Percentiles rank a stretch among this genome's conserved stretches.
Conservation (phyloP, 495 filamentous ascomycete species). For the Astrocystis sublimbata region DNA sequence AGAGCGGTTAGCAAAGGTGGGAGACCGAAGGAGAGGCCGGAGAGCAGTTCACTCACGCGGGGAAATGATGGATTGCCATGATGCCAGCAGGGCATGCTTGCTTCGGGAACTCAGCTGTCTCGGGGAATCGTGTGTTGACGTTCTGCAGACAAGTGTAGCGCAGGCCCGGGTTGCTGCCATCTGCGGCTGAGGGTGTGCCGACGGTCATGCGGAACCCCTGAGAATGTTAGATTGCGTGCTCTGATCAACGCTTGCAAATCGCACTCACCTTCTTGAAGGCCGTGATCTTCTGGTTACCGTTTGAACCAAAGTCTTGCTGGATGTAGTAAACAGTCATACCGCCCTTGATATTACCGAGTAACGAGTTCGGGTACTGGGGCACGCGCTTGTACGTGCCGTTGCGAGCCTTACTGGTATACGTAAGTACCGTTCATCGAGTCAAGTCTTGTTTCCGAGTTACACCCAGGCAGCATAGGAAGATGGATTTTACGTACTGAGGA, state of each 20-base stretch:
- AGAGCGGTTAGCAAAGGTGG: constrained; percentile 6
- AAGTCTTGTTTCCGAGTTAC: constrained; percentile 10
- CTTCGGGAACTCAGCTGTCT: constrained; percentile 24
- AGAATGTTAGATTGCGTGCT: constrained; percentile 15
- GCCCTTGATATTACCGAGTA: constrained; percentile 37
- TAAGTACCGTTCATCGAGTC: constrained; percentile 16
- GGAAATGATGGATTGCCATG: constrained; percentile 38
- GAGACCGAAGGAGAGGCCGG: constrained; percentile 9
- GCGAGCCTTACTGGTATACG: constrained; percentile 34
- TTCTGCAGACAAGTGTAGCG: constrained; percentile 33
- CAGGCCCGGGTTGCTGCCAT: constrained; percentile 23
- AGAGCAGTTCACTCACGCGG: constrained; percentile 28
- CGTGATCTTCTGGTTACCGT: constrained; percentile 43
- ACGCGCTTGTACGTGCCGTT: constrained; percentile 46
- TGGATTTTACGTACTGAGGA: constrained; percentile 12
- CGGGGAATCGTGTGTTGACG: constrained; percentile 37
- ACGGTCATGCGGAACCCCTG: constrained; percentile 48
- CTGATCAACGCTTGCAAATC: not conserved
- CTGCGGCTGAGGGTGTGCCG: constrained; percentile 31
- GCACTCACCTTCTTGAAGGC: constrained; percentile 43
- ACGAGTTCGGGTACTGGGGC: constrained; percentile 27
- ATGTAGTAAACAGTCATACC: constrained; percentile 53
- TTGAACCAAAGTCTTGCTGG: constrained; percentile 36
- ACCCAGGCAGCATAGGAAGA: constrained; percentile 8
- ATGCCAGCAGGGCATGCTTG: constrained; percentile 33